Conservation (phyloP, 352 stramenopile species). For the Phytophthora idaei region DNA sequence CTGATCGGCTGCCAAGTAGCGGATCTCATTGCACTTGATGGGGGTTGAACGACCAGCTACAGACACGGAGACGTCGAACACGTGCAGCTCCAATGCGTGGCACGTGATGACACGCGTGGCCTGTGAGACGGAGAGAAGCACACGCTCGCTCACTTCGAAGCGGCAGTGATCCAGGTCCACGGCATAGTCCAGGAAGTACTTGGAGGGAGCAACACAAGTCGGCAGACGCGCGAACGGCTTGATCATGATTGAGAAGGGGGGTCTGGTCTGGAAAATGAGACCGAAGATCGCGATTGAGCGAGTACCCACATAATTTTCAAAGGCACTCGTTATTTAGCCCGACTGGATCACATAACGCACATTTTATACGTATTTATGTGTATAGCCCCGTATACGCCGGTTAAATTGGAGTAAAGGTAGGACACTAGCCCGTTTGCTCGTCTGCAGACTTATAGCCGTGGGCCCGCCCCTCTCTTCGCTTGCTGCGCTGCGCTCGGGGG, state of each 20-base stretch:
- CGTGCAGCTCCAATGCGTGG: conserved; percentile 94
- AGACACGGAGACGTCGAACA: conserved; percentile 69
- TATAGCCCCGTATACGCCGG: too few species aligned
- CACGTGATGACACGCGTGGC: conserved; percentile 86
- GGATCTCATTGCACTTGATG: conserved; percentile 60
- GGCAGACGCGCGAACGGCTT: conserved; percentile 75
- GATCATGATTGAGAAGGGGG: conserved; percentile 8
- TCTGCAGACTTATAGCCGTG: too few species aligned
- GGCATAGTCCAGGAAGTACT: conserved; percentile 83
- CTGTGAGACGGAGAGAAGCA: conserved; percentile 66
- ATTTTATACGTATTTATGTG: too few species aligned
- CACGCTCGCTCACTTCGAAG: conserved; percentile 72
- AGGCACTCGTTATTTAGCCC: too few species aligned
- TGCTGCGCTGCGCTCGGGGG: too few species aligned
- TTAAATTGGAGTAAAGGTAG: too few species aligned
- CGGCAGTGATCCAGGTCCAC: conserved; percentile 75
- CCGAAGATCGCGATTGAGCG: conserved; percentile 7
- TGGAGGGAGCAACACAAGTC: conserved; percentile 52
- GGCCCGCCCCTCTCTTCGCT: too few species aligned
- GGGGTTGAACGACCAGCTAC: conserved; percentile 34
- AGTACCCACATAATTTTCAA: too few species aligned
- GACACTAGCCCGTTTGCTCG: too few species aligned
- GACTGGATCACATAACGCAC: too few species aligned
- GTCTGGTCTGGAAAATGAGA: neutral
- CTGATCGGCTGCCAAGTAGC: conserved; percentile 61